These are phyloP conservation scores for Penicillium sp. DNA, from an alignment of 2,329 filamentous ascomycete species.

Conservation along the genomic window DNA sequence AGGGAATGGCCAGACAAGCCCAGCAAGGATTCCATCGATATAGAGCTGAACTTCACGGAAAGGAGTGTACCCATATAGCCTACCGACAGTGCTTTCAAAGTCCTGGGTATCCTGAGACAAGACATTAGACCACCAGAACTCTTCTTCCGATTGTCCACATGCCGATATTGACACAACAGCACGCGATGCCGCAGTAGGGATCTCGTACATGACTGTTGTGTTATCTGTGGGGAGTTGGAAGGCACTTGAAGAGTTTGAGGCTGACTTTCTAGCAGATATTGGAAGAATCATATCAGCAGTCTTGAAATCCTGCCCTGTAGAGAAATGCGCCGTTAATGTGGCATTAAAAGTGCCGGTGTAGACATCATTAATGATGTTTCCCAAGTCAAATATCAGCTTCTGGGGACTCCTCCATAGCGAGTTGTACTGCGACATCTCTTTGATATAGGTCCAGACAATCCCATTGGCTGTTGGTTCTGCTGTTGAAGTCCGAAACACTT, in stretches of 20 bases:
- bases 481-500: conserved; percentile 81
- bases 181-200: conserved; percentile 65
- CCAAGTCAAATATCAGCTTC: conserved; percentile 76
- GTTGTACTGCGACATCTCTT: conserved; percentile 73
- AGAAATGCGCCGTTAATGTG: conserved; percentile 72
- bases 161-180: conserved; percentile 75
- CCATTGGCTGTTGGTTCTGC: conserved; percentile 70
- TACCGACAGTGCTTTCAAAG: conserved; percentile 58
- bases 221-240: conserved; percentile 65
- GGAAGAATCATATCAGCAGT: conserved; percentile 67
- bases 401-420: conserved; percentile 67
- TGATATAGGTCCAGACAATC: conserved; percentile 73
- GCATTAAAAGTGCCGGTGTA: conserved; percentile 75
- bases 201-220: conserved; percentile 57
- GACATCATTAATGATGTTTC: conserved; percentile 66
- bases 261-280: conserved; percentile 42
- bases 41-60: conserved; percentile 75
- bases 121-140: conserved; percentile 85
- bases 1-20: conserved; percentile 77
- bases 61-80: conserved; percentile 65
- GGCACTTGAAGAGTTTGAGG: conserved; percentile 56
- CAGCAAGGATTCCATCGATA: conserved; percentile 70
- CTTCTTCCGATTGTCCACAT: conserved; percentile 71
- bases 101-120: conserved; percentile 58
- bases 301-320: conserved; percentile 43